Evolutionary conservation across 2,329 filamentous ascomycete genomes (phyloP), one percentile per base, ranked within the genome.

Genomic region (Aspergillus brunneoviolaceus): DNA sequence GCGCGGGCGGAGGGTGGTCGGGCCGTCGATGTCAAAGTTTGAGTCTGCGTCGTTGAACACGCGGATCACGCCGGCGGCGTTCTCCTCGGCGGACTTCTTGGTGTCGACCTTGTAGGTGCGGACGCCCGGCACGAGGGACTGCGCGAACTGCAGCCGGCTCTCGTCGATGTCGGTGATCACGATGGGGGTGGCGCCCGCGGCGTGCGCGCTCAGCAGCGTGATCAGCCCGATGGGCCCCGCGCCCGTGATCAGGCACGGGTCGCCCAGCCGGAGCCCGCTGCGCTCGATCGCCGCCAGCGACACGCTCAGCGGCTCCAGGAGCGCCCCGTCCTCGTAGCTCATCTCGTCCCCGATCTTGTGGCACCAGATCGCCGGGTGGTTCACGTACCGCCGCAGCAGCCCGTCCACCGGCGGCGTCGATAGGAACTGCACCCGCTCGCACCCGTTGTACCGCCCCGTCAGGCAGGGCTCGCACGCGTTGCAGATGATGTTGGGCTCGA

Each of bases 91-190:
- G 16, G 75, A 75, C 29, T 71, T 70, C 27, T 70, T 74, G 49
- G 71, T 69, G 71, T 79, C 68, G 23, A 79, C 76, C 65, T 76
- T 74, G 82, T 94, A 90, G 12, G 92, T 96, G 70, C 86, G 84
- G 51, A 91, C 91, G 49, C 86, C 85, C 2, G 93, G 92, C 60
- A 89, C 90, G 58, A 97, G 82, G 70, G 89, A 85, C 79, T 91
- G 91, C 55, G 95, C 94, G 72, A 97, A 97, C 55, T 84, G 83
- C 63, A 98, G 81, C 29, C 94, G 85, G 59, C 90, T 90, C 70
- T 92, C 89, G 70, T 96, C 92, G 70, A 98, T 96, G 76, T 98
- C 95, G 4, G 94, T 97, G 72, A 98, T 92, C 67, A 96, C 90
- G 64, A 98, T 85, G 16, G 94, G 94, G 65, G 90, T 91, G 7